Percentiles rank a stretch among this genome's conserved stretches.
phyloP scores from a whole-genome alignment of 1,284 basidiomycete genomes.

The Trametes polyzona region DNA sequence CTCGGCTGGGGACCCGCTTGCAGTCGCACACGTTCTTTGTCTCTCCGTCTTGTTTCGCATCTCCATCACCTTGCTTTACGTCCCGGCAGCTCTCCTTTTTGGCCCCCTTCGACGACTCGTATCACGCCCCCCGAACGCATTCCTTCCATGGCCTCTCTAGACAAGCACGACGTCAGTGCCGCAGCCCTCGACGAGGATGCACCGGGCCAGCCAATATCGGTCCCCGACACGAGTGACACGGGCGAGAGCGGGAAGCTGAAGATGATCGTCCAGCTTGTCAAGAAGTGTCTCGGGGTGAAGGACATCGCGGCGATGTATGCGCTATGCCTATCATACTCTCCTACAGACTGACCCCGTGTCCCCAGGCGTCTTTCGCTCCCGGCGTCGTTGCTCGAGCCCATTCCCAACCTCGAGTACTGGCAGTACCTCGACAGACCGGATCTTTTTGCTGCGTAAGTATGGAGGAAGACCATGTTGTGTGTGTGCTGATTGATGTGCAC shows the following conservation, averaged over 20 bases:
- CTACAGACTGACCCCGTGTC: not conserved
- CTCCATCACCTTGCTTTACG: too few species aligned
- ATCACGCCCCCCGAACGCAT: not conserved
- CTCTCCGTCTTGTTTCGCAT: not conserved
- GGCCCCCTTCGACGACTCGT: not conserved
- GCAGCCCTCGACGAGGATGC: slow-evolving; percentile 53
- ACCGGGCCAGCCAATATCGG: slow-evolving; percentile 56
- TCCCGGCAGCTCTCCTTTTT: not conserved
- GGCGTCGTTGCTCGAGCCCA: slow-evolving; percentile 87
- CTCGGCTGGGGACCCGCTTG: too few species aligned
- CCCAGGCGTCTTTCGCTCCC: slow-evolving; percentile 85
- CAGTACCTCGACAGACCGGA: slow-evolving; percentile 94
- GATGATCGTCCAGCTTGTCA: slow-evolving; percentile 87
- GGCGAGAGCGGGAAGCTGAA: slow-evolving; percentile 90
- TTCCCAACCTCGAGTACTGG: slow-evolving; percentile 96
- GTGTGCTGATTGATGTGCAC: not conserved
- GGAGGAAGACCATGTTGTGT: not conserved
- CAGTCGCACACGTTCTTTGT: slow-evolving; percentile 20
- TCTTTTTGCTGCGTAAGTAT: slow-evolving; percentile 82
- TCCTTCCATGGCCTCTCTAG: slow-evolving; percentile 10
- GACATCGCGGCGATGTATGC: slow-evolving; percentile 87
- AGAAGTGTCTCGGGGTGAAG: slow-evolving; percentile 87
- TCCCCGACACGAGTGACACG: slow-evolving; percentile 74
- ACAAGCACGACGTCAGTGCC: slow-evolving; percentile 22
- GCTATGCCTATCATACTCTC: not conserved